Base-by-base conservation (phyloP, 768 basidiomycete genomes). In the Termitomyces sp. region DNA sequence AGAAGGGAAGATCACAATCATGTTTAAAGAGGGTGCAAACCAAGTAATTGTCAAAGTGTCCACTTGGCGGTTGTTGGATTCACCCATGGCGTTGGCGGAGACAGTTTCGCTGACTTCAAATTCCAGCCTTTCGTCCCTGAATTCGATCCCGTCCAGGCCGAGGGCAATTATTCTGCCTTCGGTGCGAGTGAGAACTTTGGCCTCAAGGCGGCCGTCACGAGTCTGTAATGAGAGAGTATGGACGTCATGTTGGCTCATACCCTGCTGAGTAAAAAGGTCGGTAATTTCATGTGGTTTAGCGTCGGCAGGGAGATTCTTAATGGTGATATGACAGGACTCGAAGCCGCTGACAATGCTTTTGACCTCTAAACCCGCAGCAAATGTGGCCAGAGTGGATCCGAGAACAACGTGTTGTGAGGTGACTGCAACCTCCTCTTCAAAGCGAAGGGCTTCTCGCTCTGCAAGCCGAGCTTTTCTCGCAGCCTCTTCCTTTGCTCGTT, bases 11-110 rank as follows among this genome's bases (percentile, higher is more conserved):
- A 71, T 74, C 1, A 73, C 83, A n/a, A 80, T 60, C 58, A 79
- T 76, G 1, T 74, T 67, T 5, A 64, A 63, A n/a, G 77, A 79
- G 1, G 84, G 83, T 0, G 69, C 67, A 6, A 67, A 72, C 82
- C 85, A 88, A 12, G 74, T 76, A 44, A 86, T 73, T 0, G 74
- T 76, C 50, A 86, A 63, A 37, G 74, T 70, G 13, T 81, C 71
- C 4, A 66, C 46, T 29, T 72, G 70, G 3, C 68, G 69, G 5
- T 60, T 60, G 2, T 69, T 61, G 9, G 67, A 69, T 20, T 66
- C 68, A 12, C 64, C 76, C 82, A 83, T 82, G 7, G 74, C 72
- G 39, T 74, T 73, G 13, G 71, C 58, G 53, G 69, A 69, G 34
- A 71, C 70, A 48, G 73, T 76, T 37, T 76, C 65, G 43, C 70